These are phyloP conservation scores for Deakozyma indianensis DNA, from an alignment of 805 yeast species.

Conservation along the genomic window DNA sequence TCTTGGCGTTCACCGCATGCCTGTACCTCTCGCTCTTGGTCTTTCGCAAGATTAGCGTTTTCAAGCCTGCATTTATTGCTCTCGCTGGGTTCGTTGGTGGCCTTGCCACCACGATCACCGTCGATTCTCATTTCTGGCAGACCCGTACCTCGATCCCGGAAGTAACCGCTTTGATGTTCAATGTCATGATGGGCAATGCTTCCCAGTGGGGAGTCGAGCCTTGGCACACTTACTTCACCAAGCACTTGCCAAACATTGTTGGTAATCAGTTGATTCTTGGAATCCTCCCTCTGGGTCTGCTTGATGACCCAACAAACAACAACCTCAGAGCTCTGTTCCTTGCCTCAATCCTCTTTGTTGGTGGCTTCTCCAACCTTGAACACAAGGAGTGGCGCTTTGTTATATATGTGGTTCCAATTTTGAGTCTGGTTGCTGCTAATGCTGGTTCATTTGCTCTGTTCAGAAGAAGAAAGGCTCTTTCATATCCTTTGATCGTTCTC, in stretches of 20 bases:
- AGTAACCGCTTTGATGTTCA: slow-evolving; percentile 53
- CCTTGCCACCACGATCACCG: slow-evolving; percentile 31
- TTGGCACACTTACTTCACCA: slow-evolving; percentile 46
- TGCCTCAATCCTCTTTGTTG: slow-evolving; percentile 41
- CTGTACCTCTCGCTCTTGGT: slow-evolving; percentile 26
- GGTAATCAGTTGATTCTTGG: slow-evolving; percentile 21
- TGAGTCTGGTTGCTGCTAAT: slow-evolving; percentile 49
- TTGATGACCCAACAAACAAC: slow-evolving; percentile 21
- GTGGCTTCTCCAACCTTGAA: slow-evolving; percentile 61
- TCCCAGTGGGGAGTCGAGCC: slow-evolving; percentile 81
- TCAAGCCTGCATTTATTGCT: slow-evolving; percentile 3
- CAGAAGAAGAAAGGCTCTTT: slow-evolving; percentile 17
- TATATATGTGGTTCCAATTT: slow-evolving; percentile 55
- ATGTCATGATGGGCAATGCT: slow-evolving; percentile 63
- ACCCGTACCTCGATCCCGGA: slow-evolving; percentile 50
- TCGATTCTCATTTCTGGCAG: slow-evolving; percentile 74
- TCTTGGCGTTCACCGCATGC: slow-evolving; percentile 39
- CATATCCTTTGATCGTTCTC: slow-evolving; percentile 13
- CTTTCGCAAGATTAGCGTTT: slow-evolving; percentile 32
- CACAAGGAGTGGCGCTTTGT: slow-evolving; percentile 95
- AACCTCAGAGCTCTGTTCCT: slow-evolving; percentile 31
- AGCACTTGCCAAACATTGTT: slow-evolving; percentile 30
- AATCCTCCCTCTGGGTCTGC: slow-evolving; percentile 30
- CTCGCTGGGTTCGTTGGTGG: slow-evolving; percentile 22
- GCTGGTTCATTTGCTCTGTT: slow-evolving; percentile 32